Conservation (phyloP, 345 rosid species). For the Eucalyptus curtisii region DNA sequence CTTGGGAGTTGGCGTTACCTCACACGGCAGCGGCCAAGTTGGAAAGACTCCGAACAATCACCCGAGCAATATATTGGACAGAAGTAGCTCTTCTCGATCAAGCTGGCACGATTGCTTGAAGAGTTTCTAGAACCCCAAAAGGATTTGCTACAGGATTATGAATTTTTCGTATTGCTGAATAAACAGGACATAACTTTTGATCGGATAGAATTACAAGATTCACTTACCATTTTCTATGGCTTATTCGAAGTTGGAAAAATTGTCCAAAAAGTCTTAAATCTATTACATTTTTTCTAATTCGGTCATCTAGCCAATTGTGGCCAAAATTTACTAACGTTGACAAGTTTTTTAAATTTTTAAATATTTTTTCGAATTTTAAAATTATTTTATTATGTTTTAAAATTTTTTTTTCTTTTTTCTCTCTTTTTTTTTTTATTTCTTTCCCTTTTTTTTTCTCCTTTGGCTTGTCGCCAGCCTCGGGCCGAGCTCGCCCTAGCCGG, state of each 20-base stretch:
- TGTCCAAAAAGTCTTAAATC: no score
- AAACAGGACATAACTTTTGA: neutral
- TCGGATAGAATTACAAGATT: neutral
- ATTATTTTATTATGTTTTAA: no score
- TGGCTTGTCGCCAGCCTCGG: fast-evolving
- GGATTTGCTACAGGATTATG: neutral
- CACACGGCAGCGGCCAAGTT: neutral
- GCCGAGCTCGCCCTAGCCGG: fast-evolving
- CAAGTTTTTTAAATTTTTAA: fast-evolving
- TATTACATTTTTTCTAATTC: fast-evolving
- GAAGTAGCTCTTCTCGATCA: neutral
- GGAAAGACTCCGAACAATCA: neutral
- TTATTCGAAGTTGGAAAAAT: fast-evolving
- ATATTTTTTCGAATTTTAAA: no score
- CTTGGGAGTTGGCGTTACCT: neutral
- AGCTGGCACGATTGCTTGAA: neutral
- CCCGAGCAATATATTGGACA: neutral
- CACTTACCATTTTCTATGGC: fast-evolving
- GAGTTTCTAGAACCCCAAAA: neutral
- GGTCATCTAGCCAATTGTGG: no score
- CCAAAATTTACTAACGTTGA: no score
- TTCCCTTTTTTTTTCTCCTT: no score
- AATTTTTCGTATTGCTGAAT: neutral
- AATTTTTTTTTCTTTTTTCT: no score
- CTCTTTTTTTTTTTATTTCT: no score